Conservation (phyloP, 495 filamentous ascomycete species). For the Paragyromitra xinjiangensis region DNA sequence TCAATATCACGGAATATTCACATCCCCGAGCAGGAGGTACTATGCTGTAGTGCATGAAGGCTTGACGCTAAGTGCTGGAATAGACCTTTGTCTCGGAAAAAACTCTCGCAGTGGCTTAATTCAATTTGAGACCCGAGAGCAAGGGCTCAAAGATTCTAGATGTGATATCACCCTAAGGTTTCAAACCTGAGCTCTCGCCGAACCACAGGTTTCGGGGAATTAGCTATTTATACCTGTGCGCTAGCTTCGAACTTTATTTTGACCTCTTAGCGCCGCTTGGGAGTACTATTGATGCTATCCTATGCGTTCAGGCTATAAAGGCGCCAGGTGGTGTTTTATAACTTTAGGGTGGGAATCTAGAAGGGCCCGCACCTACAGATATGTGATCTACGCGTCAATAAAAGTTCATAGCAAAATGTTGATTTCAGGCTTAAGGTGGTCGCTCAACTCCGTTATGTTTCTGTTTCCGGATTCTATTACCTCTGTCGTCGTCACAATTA, state of each 20-base stretch:
- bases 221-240: not conserved
- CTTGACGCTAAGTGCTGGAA: not conserved
- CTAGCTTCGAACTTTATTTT: not conserved
- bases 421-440: no score
- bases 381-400: no score
- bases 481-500: no score
- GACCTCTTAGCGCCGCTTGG: not conserved
- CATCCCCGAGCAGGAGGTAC: not conserved
- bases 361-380: no score
- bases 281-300: not conserved
- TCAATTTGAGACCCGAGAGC: not conserved
- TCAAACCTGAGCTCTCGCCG: not conserved
- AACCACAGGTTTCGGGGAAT: not conserved
- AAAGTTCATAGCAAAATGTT: no score
- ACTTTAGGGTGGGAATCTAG: no score
- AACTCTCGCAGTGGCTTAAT: not conserved
- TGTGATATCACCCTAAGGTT: not conserved
- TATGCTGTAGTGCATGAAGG: not conserved
- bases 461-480: no score
- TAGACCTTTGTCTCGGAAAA: not conserved
- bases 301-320: not conserved
- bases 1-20: not conserved
- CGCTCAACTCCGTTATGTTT: no score
- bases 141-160: not conserved
- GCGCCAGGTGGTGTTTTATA: no score